Base-by-base conservation (phyloP, 306 rosid species). In the Gillenia trifoliata region DNA sequence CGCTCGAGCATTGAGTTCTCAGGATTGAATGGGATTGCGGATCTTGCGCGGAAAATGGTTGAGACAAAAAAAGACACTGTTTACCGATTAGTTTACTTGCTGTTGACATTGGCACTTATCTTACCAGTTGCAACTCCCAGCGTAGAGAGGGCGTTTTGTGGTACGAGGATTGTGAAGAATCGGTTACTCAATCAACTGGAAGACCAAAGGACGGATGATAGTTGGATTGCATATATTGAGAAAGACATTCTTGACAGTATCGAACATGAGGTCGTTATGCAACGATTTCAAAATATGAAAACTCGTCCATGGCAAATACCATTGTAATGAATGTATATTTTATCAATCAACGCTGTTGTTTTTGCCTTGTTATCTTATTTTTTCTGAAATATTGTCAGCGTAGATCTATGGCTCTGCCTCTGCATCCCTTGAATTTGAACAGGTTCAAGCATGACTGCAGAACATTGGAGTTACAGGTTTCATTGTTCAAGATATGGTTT, bases 151-250 rank as follows among this genome's bases (percentile, higher is more conserved):
- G 28, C 22, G 15, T 43, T 77, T 33, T 77, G 20, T 29, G 38
- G 54, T 30, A 10, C 49, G 31, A 60, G 70, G 1, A 17, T 41
- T 4, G 43, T 69, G 50, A 68, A 22, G 33, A 77, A 28, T 30
- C 22, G 33, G 23, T 13, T 59, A 13, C 40, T 26, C 30, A 45
- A 57, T 16, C 62, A 11, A 41, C 29, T 59, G 69, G 75, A 33
- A 54, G 75, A 68, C 30, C 11, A 13, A 16, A 68, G 38, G 54
- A 23, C 19, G 29, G 13, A 47, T 26, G 69, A 43, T 22, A 2
- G 60, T 19, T 62, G 64, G 26, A 47, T 64, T 28, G 38, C 30
- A 65, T 75, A 30, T 30, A 52, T 75, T 64, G 72, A 75, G 47
- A 47, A 34, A 8, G 71, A 64, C 6, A 75, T 64, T 26, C 57